Percentiles rank a stretch among this genome's conserved stretches.
phyloP scores from a whole-genome alignment of 108 stramenopile genomes.

The Nitzschia sp. region DNA sequence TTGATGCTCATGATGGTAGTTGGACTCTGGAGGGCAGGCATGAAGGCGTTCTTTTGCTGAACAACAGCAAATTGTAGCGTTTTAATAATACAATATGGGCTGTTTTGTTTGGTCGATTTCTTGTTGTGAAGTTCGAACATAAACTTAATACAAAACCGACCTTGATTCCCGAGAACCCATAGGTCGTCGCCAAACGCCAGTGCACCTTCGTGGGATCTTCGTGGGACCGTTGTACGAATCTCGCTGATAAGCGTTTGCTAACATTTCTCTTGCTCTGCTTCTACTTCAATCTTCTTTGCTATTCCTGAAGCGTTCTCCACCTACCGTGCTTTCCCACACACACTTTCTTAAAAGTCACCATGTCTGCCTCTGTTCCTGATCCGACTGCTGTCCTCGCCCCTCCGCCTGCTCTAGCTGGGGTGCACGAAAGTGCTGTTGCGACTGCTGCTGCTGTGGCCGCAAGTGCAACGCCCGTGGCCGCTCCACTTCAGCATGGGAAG shows the following conservation, averaged over 20 bases:
- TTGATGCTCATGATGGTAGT: too few relatives aligned
- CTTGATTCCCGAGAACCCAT: too few relatives aligned
- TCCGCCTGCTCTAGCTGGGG: not conserved
- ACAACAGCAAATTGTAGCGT: too few relatives aligned
- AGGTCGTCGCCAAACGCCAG: not conserved
- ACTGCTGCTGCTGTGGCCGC: not conserved
- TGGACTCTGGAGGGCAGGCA: too few relatives aligned
- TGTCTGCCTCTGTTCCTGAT: constrained; percentile 29
- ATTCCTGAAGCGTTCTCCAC: too few relatives aligned
- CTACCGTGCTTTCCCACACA: not conserved
- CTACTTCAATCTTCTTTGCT: not conserved
- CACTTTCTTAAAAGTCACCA: not conserved
- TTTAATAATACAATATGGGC: too few relatives aligned
- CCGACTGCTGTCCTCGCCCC: constrained; percentile 16
- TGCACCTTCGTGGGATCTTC: not conserved
- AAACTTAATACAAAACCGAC: too few relatives aligned
- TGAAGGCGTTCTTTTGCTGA: too few relatives aligned
- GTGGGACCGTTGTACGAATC: too few relatives aligned
- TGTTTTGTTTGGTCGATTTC: too few relatives aligned
- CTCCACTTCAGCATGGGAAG: not conserved
- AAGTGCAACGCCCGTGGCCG: not conserved
- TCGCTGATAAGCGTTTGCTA: too few relatives aligned
- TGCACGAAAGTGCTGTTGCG: not conserved
- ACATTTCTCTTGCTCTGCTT: not conserved
- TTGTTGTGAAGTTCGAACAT: too few relatives aligned